A percentile compares a stretch with the other conserved stretches of the same genome.
Evolutionary conservation across 148 eudicot genomes (phyloP).

Genomic region (Suaeda aralocaspica): DNA sequence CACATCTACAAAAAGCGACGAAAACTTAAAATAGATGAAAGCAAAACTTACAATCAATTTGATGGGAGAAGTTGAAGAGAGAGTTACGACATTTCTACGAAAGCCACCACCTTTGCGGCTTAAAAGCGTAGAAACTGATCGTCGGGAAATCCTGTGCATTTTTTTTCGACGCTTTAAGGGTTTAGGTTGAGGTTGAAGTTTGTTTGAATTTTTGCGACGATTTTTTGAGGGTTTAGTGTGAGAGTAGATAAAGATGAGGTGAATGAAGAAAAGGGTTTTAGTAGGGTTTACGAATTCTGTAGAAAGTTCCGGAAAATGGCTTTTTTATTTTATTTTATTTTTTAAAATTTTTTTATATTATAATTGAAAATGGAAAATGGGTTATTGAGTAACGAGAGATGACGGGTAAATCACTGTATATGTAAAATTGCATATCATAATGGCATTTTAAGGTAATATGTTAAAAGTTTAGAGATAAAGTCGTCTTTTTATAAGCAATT

Average conservation of each 20-base stretch:
- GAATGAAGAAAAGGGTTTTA: neutral
- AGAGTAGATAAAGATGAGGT: neutral
- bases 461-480: no score
- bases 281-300: slow-evolving; percentile 36
- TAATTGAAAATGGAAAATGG: no score
- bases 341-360: no score
- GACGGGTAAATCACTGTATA: no score
- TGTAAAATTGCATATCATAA: no score
- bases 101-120: slow-evolving; percentile 35
- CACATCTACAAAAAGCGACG: no score
- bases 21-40: neutral
- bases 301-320: slow-evolving; percentile 43
- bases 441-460: no score
- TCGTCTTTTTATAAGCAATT: no score
- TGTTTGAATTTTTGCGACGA: no score
- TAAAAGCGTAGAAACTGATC: slow-evolving; percentile 51
- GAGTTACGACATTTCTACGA: slow-evolving; percentile 32
- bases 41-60: slow-evolving; percentile 28
- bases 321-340: no score
- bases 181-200: neutral
- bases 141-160: slow-evolving; percentile 64
- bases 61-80: slow-evolving; percentile 26
- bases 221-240: neutral
- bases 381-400: no score
- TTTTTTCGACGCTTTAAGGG: neutral